Evolutionary conservation across 495 filamentous ascomycete genomes (phyloP).

Genomic region (Tuber microsphaerosporum): DNA sequence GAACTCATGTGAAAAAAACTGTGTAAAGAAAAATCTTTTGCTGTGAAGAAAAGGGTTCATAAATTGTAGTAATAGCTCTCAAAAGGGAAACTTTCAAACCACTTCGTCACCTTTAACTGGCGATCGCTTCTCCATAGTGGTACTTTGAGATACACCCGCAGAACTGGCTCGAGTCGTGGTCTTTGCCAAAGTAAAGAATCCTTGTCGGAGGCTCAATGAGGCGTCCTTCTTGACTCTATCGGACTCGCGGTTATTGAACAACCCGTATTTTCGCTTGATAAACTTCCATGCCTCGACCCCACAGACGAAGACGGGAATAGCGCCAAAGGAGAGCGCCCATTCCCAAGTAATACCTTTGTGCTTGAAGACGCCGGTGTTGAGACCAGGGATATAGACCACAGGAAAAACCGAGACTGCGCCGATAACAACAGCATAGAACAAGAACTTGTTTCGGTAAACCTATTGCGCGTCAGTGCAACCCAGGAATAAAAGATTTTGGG

Average conservation of each 20-base stretch:
- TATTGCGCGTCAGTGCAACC: constrained; percentile 15
- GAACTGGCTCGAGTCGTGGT: constrained; percentile 36
- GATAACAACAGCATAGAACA: constrained; percentile 62
- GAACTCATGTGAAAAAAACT: neutral
- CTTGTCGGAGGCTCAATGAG: constrained; percentile 42
- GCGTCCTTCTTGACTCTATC: constrained; percentile 42
- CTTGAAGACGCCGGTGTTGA: constrained; percentile 62
- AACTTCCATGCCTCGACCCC: constrained; percentile 61
- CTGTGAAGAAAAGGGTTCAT: constrained; percentile 9
- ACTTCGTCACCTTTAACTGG: constrained; percentile 26
- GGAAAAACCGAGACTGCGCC: constrained; percentile 63
- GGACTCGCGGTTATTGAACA: constrained; percentile 39
- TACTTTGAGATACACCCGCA: constrained; percentile 24
- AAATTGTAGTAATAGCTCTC: neutral
- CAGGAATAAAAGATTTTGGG: neutral
- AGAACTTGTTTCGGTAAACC: constrained; percentile 60
- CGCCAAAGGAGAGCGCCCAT: constrained; percentile 55
- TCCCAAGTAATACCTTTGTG: constrained; percentile 64
- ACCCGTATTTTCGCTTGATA: constrained; percentile 48
- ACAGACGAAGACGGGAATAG: constrained; percentile 52
- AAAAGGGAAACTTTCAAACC: constrained; percentile 20
- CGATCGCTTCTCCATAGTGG: constrained; percentile 37
- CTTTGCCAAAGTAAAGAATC: constrained; percentile 44
- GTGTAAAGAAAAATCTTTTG: neutral
- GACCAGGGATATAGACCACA: constrained; percentile 60